These are phyloP conservation scores for Heterobasidion annosum DNA, from an alignment of 1,284 basidiomycete species.

Conservation along the genomic window DNA sequence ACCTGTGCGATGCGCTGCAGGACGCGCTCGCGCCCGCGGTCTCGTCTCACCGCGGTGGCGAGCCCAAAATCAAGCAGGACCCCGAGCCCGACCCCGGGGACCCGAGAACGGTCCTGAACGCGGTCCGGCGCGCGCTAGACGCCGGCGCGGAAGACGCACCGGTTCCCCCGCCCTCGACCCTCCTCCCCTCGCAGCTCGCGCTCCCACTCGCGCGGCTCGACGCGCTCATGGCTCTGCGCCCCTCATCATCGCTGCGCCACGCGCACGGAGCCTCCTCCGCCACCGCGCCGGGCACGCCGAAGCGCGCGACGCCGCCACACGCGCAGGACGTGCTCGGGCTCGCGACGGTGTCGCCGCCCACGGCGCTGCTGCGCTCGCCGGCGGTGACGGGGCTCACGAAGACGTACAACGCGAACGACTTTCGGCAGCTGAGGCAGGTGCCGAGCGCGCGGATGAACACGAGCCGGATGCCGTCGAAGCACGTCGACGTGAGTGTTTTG, in stretches of 20 bases:
- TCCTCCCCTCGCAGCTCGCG: conserved; percentile 15
- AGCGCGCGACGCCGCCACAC: conserved; percentile 38
- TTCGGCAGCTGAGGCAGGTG: conserved; percentile 58
- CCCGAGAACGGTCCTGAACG: too few species aligned
- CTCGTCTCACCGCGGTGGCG: background rate
- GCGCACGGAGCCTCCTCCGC: conserved; percentile 2
- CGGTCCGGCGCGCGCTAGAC: conserved; percentile 1
- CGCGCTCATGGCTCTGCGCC: conserved; percentile 14
- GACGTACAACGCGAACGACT: conserved; percentile 70
- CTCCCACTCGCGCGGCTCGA: conserved; percentile 20
- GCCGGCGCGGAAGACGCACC: conserved; percentile 9
- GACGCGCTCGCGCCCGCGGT: conserved; percentile 8
- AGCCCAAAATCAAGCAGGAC: too few species aligned
- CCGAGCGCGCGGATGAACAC: conserved; percentile 67
- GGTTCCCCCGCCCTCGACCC: background rate
- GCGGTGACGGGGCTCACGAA: conserved; percentile 73
- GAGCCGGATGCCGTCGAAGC: conserved; percentile 72
- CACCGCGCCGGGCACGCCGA: conserved; percentile 36
- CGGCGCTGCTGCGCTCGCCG: conserved; percentile 60
- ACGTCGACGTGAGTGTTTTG: conserved; percentile 54
- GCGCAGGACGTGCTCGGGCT: conserved; percentile 30
- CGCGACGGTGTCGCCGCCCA: conserved; percentile 59
- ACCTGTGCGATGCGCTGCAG: conserved; percentile 15
- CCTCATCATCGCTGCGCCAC: background rate
- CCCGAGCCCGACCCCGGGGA: too few species aligned